Evolutionary conservation across 345 rosid genomes (phyloP), one percentile per base, ranked within the genome.

Genomic region (Citrus cavaleriei): DNA sequence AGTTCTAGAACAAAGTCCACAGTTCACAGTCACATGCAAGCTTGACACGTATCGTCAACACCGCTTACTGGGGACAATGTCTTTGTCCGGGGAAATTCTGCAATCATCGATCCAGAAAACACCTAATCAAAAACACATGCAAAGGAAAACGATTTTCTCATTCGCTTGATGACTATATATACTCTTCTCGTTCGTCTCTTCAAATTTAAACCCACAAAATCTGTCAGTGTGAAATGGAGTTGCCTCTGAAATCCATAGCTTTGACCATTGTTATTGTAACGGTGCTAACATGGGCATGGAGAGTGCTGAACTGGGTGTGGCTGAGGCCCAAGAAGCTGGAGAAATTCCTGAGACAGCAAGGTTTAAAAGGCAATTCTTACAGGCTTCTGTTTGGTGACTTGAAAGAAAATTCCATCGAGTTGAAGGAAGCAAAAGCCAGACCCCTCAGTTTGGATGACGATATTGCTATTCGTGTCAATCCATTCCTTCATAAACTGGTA

Each of bases 311-410:
- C 49, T 81, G 87, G 89, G 78, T 88, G 3, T 88, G 89, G 91
- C 74, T 91, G 51, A 81, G 68, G 79, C 95, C 91, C 0, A 87
- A 70, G 86, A 84, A 60, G 79, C 83, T 88, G 1, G 93, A 88
- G 85, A 85, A 72, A 73, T 68, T 19, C 64, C 78, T 91, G 51
- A 86, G 79, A 80, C 69, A 74, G 71, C 90, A 86, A 46, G 93
- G 91, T 32, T 80, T 91, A 28, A 12, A 32, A 14, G 91, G 90
- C 77, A 86, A 85, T 14, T 82, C 87, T 5, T 88, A 86, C 74
- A 73, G 82, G 38, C 73, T 83, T 66, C 54, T 82, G 25, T 72
- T 71, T 61, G 91, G 91, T 70, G 93, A 91, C 83, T 40, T 80
- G 25, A 84, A 77, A 78, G 84, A 78, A 70, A 80, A 65, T 4